Evolutionary conservation across 352 stramenopile species (phyloP).

Genomic region (Thraustochytrium sp.): DNA sequence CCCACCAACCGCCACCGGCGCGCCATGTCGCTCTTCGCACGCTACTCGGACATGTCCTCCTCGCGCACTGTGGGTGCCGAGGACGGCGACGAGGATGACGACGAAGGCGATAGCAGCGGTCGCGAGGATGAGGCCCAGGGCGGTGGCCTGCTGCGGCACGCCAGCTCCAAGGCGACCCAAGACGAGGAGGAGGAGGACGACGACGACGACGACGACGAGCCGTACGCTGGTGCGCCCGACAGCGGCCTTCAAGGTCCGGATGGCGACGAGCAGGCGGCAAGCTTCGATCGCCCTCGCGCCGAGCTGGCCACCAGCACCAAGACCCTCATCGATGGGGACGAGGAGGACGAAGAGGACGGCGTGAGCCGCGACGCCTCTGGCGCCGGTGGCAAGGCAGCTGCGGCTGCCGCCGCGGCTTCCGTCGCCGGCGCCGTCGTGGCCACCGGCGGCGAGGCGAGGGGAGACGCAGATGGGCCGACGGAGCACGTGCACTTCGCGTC

Average conservation of each 20-base stretch:
- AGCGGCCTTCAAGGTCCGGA: not conserved
- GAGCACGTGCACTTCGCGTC: conserved; percentile 5
- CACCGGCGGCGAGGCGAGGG: not conserved
- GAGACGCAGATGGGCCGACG: not conserved
- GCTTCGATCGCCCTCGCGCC: too few relatives aligned
- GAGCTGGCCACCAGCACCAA: too few relatives aligned
- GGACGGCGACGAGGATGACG: not conserved
- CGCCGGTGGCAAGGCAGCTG: not conserved
- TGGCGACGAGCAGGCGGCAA: not conserved
- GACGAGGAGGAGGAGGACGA: not conserved
- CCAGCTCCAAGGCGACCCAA: not conserved
- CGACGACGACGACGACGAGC: not conserved
- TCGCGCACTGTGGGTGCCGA: too few relatives aligned
- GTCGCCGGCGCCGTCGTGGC: not conserved
- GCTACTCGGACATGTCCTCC: conserved; percentile 20
- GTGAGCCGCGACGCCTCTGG: too few relatives aligned
- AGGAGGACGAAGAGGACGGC: too few relatives aligned
- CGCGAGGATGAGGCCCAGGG: not conserved
- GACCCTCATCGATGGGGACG: too few relatives aligned
- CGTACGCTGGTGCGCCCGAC: not conserved
- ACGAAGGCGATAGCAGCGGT: not conserved
- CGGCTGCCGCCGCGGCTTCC: not conserved
- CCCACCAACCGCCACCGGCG: not conserved
- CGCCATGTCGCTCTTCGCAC: conserved; percentile 2
- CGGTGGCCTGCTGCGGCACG: not conserved